Evolutionary conservation across 129 eudicot genomes (phyloP).

Genomic region (Centaurea solstitialis): DNA sequence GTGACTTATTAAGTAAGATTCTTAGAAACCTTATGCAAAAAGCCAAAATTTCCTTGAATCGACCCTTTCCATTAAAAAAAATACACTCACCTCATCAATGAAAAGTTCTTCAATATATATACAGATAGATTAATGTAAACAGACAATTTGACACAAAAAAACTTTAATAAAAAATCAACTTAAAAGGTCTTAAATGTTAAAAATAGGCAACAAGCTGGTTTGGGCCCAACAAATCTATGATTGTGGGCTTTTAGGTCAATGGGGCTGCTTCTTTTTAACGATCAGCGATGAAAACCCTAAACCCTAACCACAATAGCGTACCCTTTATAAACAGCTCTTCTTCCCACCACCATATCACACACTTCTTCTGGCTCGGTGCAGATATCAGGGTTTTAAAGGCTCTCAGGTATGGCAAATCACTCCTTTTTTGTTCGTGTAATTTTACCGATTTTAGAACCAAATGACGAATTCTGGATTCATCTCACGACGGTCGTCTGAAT

Average conservation of each 20-base stretch:
- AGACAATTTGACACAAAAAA: too few relatives aligned
- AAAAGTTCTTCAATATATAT: too few relatives aligned
- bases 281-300: not conserved
- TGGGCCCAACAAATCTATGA: not conserved
- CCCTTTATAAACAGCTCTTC: not conserved
- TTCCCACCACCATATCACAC: not conserved
- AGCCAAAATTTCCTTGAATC: too few relatives aligned
- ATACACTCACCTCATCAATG: too few relatives aligned
- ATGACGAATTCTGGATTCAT: conserved; percentile 25
- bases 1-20: too few relatives aligned
- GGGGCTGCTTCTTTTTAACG: not conserved
- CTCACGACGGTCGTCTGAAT: conserved; percentile 46
- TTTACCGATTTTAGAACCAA: not conserved
- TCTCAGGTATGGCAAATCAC: not conserved
- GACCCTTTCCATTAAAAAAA: too few relatives aligned
- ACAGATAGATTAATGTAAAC: too few relatives aligned
- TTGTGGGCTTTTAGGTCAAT: not conserved
- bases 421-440: not conserved
- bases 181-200: too few relatives aligned
- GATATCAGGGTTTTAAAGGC: not conserved
- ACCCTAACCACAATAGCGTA: not conserved
- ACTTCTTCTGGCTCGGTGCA: not conserved
- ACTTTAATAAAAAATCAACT: too few relatives aligned
- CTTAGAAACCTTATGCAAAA: too few relatives aligned
- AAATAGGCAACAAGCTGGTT: too few relatives aligned